Evolutionary conservation across 768 basidiomycete genomes (phyloP).

Genomic region (Leccinellum luteum): DNA sequence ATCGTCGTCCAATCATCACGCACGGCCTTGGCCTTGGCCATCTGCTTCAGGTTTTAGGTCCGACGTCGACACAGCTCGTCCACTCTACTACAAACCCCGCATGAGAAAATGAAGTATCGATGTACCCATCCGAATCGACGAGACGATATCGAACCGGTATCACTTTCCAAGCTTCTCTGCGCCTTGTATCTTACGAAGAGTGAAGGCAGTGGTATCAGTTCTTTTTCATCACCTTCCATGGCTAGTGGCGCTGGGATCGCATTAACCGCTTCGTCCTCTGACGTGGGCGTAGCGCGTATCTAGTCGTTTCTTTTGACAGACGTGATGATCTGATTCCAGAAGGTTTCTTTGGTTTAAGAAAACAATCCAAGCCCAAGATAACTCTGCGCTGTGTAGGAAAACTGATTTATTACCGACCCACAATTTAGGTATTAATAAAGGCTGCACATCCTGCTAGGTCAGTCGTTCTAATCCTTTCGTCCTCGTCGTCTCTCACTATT

Average conservation of each 20-base stretch:
- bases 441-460: too few species aligned
- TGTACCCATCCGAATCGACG: background rate
- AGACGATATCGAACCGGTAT: too few species aligned
- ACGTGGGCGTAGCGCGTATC: background rate
- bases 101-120: background rate
- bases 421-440: too few species aligned
- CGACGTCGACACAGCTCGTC: too few species aligned
- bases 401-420: too few species aligned
- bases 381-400: background rate
- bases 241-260: too few species aligned
- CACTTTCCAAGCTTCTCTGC: too few species aligned
- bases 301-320: background rate
- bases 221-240: background rate
- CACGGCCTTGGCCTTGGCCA: constrained; percentile 20
- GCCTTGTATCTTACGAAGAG: too few species aligned
- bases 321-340: background rate
- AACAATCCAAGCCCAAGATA: background rate
- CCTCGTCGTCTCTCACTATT: too few species aligned
- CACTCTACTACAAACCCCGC: background rate
- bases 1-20: constrained; percentile 55
- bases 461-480: too few species aligned
- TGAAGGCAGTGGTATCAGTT: background rate
- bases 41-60: background rate
- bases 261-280: background rate
- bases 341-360: background rate